Base-by-base conservation (phyloP, 805 yeast species). In the Teunomyces panamensis region DNA sequence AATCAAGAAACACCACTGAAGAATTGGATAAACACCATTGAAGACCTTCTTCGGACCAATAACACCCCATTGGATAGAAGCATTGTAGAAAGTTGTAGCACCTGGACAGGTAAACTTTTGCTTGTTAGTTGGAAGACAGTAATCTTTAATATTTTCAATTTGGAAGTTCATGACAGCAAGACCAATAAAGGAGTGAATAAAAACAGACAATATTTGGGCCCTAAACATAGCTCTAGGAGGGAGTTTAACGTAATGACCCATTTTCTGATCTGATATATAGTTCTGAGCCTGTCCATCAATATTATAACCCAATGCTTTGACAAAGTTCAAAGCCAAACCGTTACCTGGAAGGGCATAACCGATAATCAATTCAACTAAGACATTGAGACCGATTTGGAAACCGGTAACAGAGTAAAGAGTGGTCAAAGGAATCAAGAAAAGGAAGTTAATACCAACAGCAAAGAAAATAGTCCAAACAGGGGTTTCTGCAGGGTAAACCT, bases 211-310 rank as follows among this genome's bases (percentile, higher is more conserved):
- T 36, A 64, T 53, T 54, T 67, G 71, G 26, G 52, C 50, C 61
- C 73, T 63, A 65, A 85, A 83, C 52, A 83, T 67, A 0, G 81
- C 71, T 49, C 83, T 70, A 2, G 89, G 89, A 0, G 86, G 81
- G n/a, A 85, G 67, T 53, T 82, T 82, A 57, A 82, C 63, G 58
- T 85, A 85, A 51, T 84, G 88, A 2, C 80, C 87, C 59, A 80
- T 60, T 56, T 84, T 84, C 72, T 79, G 77, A 55, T 81, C 85
- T 8, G 73, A 68, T 29, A 79, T 68, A 58, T 74, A 81, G 46
- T 72, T 67, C 36, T 79, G 71, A 1, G 86, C 85, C 56, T 81
- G 85, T 43, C 75, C 75, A 65, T 77, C 78, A 32, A 81, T 73
- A 53, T 77, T 77, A 60, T 74, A 79, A 16, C 86, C 85, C 54